These are phyloP conservation scores for Hysterium pulicare DNA, from an alignment of 2,329 filamentous ascomycete species.

Conservation along the genomic window DNA sequence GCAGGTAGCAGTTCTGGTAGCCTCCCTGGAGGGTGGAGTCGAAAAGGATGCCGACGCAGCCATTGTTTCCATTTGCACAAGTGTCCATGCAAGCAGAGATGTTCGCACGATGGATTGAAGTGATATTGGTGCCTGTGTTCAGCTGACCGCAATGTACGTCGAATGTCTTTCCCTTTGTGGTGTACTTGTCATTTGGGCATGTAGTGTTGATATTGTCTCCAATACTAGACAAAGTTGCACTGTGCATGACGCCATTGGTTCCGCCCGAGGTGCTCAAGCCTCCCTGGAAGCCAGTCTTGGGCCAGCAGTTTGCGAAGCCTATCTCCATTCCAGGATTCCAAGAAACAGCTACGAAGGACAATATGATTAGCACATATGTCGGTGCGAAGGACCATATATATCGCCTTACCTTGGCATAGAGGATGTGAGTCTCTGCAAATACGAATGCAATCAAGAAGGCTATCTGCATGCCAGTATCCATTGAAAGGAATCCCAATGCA, in stretches of 20 bases:
- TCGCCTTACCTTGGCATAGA: conserved; percentile 26
- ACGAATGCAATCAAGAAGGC: conserved; percentile 24
- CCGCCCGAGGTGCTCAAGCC: conserved; percentile 8
- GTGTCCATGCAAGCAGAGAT: conserved; percentile 28
- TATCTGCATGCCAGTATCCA: conserved; percentile 25
- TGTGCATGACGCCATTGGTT: conserved; percentile 18
- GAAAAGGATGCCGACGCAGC: conserved; percentile 26
- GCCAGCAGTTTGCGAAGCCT: conserved; percentile 34
- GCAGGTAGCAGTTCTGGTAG: conserved; percentile 31
- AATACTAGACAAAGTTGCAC: conserved; percentile 23
- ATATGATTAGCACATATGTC: too few relatives aligned
- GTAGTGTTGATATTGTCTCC: conserved; percentile 15
- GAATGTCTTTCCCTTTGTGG: conserved; percentile 16
- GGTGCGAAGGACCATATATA: too few relatives aligned
- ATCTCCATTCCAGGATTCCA: conserved; percentile 27
- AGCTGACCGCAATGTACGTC: conserved; percentile 27
- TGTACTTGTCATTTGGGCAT: conserved; percentile 14
- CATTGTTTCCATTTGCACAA: conserved; percentile 19
- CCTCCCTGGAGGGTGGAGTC: conserved; percentile 21
- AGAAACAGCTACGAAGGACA: too few relatives aligned
- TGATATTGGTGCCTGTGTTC: conserved; percentile 29
- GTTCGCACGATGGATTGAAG: conserved; percentile 23
- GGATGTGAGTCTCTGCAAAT: conserved; percentile 27
- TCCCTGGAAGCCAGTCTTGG: conserved; percentile 18
- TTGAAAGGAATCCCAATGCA: conserved; percentile 12